Percentiles rank a stretch among this genome's conserved stretches.
Conservation (phyloP, 164 flowering plant genomes). For the Chimonanthus salicifolius region DNA sequence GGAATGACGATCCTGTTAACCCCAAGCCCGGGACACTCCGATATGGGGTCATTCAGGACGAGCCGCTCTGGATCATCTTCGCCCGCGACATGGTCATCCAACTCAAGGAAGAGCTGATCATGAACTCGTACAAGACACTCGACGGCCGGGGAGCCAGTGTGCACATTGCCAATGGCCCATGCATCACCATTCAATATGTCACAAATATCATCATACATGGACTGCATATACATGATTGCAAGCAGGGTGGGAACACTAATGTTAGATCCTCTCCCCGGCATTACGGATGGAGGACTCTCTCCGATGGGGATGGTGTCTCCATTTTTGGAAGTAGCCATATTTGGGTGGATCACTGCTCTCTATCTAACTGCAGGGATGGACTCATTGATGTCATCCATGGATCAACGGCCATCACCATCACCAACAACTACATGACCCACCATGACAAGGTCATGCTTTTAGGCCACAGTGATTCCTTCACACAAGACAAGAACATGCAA, state of each 20-base stretch:
- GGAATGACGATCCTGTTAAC: slow-evolving; percentile 50
- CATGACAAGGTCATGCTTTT: slow-evolving; percentile 79
- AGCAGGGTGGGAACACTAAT: slow-evolving; percentile 47
- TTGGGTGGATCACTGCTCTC: slow-evolving; percentile 39
- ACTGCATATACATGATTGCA: slow-evolving; percentile 68
- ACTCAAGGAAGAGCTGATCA: slow-evolving; percentile 58
- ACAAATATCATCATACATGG: slow-evolving; percentile 77
- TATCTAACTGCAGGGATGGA: slow-evolving; percentile 67
- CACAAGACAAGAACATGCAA: slow-evolving; percentile 64
- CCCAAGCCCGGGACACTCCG: slow-evolving; percentile 69
- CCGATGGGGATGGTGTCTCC: slow-evolving; percentile 82
- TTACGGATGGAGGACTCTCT: slow-evolving; percentile 49
- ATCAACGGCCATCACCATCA: slow-evolving; percentile 73
- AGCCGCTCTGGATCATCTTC: slow-evolving; percentile 76
- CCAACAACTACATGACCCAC: slow-evolving; percentile 76
- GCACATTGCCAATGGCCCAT: slow-evolving; percentile 79
- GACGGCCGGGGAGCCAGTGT: slow-evolving; percentile 77
- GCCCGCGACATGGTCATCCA: slow-evolving; percentile 61
- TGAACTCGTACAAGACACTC: slow-evolving; percentile 74
- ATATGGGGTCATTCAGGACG: slow-evolving; percentile 49
- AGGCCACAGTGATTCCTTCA: slow-evolving; percentile 50
- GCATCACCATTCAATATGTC: slow-evolving; percentile 67
- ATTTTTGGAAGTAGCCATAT: slow-evolving; percentile 46
- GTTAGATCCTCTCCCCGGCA: slow-evolving; percentile 58
- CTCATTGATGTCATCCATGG: slow-evolving; percentile 72